Percentiles rank a stretch among this genome's conserved stretches.
Conservation (phyloP, 1,284 basidiomycete genomes). For the Ustilago xerochloae region DNA sequence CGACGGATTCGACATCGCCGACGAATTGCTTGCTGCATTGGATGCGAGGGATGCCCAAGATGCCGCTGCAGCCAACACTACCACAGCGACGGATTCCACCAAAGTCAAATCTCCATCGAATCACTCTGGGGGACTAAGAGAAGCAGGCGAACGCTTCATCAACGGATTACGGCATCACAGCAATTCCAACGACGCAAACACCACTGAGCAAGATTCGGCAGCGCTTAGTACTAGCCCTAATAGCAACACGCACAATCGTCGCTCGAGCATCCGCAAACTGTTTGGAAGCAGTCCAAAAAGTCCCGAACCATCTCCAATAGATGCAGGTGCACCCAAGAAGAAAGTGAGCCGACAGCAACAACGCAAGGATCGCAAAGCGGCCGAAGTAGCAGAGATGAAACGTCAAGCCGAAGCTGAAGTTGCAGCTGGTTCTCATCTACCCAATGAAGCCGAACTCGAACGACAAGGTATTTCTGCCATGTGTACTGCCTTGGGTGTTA, state of each 20-base stretch:
- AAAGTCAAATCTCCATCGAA: conserved; percentile 1
- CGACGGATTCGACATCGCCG: conserved; percentile 54
- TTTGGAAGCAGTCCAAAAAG: conserved; percentile 40
- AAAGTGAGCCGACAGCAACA: conserved; percentile 48
- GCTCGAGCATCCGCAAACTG: conserved; percentile 31
- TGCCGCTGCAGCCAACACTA: background rate
- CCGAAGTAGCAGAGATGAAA: conserved; percentile 49
- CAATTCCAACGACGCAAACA: conserved; percentile 1
- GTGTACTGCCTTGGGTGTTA: conserved; percentile 50
- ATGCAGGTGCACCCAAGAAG: conserved; percentile 25
- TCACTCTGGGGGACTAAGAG: conserved; percentile 24
- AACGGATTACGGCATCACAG: conserved; percentile 30
- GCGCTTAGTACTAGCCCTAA: conserved; percentile 9
- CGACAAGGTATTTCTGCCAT: conserved; percentile 49
- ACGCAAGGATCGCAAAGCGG: conserved; percentile 58
- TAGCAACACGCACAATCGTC: conserved; percentile 3
- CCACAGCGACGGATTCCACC: conserved; percentile 5
- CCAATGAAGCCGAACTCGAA: conserved; percentile 53
- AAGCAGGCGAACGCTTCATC: conserved; percentile 48
- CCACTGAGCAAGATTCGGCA: conserved; percentile 4
- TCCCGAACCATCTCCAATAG: conserved; percentile 7
- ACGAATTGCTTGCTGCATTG: conserved; percentile 55
- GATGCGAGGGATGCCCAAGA: conserved; percentile 52
- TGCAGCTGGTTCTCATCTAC: conserved; percentile 44
- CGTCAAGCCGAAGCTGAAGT: conserved; percentile 53